Evolutionary conservation across 2,329 filamentous ascomycete species (phyloP), one percentile per base, ranked within the genome.

Genomic region (Cylindrodendrum hubeiense): DNA sequence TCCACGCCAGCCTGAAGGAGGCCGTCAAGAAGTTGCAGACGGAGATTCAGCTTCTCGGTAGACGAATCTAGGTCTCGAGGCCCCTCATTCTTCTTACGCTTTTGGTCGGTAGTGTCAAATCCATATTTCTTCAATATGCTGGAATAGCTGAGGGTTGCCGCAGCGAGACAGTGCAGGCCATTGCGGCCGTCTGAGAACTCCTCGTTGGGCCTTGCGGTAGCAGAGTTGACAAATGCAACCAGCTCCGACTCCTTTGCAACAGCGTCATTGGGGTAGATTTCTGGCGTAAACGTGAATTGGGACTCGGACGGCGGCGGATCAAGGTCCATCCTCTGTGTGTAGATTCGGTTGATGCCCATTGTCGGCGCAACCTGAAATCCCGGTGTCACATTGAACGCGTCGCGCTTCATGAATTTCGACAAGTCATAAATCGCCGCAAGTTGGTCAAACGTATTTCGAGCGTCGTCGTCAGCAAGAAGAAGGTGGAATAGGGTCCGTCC

Each of bases 111-210:
- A 12, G 8, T 12, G 10, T 71, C 69, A n/a, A 74, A 58, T 5
- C 61, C 52, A 22, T 75, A 66, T 52, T 80, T 81, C 55, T 79
- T 76, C 15, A 78, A 73, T 10, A 83, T 74, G 22, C 78, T 80
- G 4, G 77, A 74, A 33, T 76, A 59, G 67, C 82, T 81, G 1
- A 88, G 75, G n/a, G 82, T 82, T 7, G 84, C 85, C 64, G 84
- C 82, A 3, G 87, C 87, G n/a, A 89, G 82, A 65, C 86, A 88
- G 68, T 89, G 87, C 17, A 89, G 78, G 9, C 83, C 86, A 65
- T 89, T 89, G 22, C 86, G 83, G 5, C 87, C 87, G 5, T 82
- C 74, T 44, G 79, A 37, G 49, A 79, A 74, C 44, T 80, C 75
- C 1, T 68, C 34, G 0, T 12, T 22, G 0, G 76, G 75, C 3